A percentile compares a stretch with the other conserved stretches of the same genome.
Conservation (phyloP, 2,329 filamentous ascomycete species). For the Cytospora piceae region DNA sequence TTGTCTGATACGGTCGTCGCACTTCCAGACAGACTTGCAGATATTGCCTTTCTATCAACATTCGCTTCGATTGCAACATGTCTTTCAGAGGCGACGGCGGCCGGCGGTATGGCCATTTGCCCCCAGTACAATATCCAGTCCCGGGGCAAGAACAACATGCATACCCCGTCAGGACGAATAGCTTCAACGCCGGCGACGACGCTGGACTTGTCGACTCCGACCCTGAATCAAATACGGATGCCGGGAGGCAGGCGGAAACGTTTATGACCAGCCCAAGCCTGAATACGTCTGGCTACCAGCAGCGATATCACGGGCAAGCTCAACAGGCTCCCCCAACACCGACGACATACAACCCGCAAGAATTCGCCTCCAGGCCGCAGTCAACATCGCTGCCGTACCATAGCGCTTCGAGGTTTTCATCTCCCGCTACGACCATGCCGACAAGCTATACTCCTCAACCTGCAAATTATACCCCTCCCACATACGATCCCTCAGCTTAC, state of each 20-base stretch:
- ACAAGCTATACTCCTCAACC: conserved; percentile 45
- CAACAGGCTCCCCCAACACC: conserved; percentile 50
- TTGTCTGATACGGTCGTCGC: background rate
- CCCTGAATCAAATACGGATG: conserved; percentile 32
- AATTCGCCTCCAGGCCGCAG: conserved; percentile 58
- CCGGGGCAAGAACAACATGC: conserved; percentile 46
- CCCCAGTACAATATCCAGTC: conserved; percentile 66
- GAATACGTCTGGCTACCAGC: conserved; percentile 56
- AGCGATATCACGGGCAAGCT: conserved; percentile 52
- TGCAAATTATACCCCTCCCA: conserved; percentile 53
- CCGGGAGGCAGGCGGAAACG: conserved; percentile 59
- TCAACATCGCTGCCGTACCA: conserved; percentile 57
- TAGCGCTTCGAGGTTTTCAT: conserved; percentile 46
- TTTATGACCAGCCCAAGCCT: conserved; percentile 60
- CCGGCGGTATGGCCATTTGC: conserved; percentile 68
- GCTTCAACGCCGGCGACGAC: conserved; percentile 80
- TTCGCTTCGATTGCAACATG: conserved; percentile 47
- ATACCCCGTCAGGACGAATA: conserved; percentile 60
- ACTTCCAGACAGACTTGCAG: conserved; percentile 3
- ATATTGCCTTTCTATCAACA: conserved; percentile 1
- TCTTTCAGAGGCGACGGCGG: conserved; percentile 67
- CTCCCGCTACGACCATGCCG: conserved; percentile 33
- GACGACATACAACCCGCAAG: conserved; percentile 71
- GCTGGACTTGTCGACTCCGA: conserved; percentile 53
- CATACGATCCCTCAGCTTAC: conserved; percentile 65